Percentiles rank a stretch among this genome's conserved stretches.
These are phyloP conservation scores for Pulveroboletus ravenelii DNA, from an alignment of 768 basidiomycete species.

Conservation along the genomic window DNA sequence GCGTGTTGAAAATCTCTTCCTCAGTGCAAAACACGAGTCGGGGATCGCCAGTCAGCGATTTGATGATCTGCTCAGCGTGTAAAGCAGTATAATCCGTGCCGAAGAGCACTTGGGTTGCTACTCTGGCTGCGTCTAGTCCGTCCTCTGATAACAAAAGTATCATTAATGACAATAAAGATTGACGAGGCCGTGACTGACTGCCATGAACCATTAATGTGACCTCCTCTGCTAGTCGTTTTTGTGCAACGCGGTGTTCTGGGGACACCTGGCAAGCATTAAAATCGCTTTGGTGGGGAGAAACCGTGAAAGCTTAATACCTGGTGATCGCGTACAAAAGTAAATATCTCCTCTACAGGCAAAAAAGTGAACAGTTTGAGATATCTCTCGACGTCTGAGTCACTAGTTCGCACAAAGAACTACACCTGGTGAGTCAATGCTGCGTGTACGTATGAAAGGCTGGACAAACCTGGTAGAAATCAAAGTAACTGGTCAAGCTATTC, in stretches of 20 bases:
- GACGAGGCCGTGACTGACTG: conserved; percentile 31
- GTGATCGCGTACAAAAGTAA: conserved; percentile 54
- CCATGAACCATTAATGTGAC: conserved; percentile 59
- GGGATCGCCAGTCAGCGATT: conserved; percentile 61
- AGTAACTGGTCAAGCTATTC: conserved; percentile 68
- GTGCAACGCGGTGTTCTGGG: conserved; percentile 43
- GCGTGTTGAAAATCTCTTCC: conserved; percentile 47
- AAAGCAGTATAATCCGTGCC: conserved; percentile 38
- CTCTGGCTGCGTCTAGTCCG: conserved; percentile 38
- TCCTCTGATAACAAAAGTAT: conserved; percentile 26
- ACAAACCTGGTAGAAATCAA: conserved; percentile 90
- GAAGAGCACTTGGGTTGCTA: conserved; percentile 45
- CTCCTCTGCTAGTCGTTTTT: conserved; percentile 50
- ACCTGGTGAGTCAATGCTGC: background rate
- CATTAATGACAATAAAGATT: background rate
- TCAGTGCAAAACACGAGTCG: conserved; percentile 51
- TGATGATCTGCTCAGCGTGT: conserved; percentile 50
- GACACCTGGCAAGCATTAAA: conserved; percentile 16
- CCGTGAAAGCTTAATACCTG: conserved; percentile 33
- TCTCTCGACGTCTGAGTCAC: conserved; percentile 74
- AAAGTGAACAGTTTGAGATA: conserved; percentile 85
- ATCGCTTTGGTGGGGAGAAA: background rate
- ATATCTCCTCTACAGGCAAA: conserved; percentile 54
- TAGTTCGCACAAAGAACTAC: conserved; percentile 84
- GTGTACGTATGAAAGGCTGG: background rate